Evolutionary conservation across 1,284 basidiomycete genomes (phyloP), one percentile per base, ranked within the genome.

Genomic region (Phellopilus nigrolimitatus): DNA sequence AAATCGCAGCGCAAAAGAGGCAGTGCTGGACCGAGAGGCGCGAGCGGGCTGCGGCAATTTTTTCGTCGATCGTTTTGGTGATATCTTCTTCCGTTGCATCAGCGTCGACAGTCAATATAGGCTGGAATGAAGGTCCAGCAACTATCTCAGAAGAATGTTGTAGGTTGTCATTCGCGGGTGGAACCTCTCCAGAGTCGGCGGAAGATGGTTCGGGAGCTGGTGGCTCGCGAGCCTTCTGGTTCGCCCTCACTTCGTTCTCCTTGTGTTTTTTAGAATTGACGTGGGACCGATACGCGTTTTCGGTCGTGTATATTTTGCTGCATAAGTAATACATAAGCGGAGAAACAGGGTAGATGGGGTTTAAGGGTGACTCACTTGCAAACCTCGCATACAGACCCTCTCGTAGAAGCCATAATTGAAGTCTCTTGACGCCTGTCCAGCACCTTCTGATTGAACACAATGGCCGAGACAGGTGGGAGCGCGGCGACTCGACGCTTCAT

Each of bases 401-500:
- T 82, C 2, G 74, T 66, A 37, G 83, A 84, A 5, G 80, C 72
- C 66, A 79, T 79, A 47, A 89, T 72, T 1, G 86, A 82, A 0
- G 82, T 86, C 68, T 93, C 87, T 42, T 80, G 75, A 25, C 81
- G 73, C 57, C 88, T 73, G 55, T 93, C 88, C 25, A 88, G 65
- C n/a, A 97, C 88, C 65, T 98, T 99, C 62, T 92, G 82, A 62
- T 94, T 88, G 73, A 98, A 99, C 0, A 87, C 64, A 5, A 76
- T 69, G 0, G 78, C 79, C 54, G 82, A 84, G 62, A 99, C 84
- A 2, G 97, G 95, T 3, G 92, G 88, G 1, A 99, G 77, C 12
- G 80, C 84, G 5, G 97, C 95, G 15, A 98, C 91, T 33, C 94
- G 84, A 57, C 97, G 87, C 72, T 97, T 97, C 85, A 97, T 94